Conservation (phyloP, 805 yeast species). For the Saccharomyces eubayanus region DNA sequence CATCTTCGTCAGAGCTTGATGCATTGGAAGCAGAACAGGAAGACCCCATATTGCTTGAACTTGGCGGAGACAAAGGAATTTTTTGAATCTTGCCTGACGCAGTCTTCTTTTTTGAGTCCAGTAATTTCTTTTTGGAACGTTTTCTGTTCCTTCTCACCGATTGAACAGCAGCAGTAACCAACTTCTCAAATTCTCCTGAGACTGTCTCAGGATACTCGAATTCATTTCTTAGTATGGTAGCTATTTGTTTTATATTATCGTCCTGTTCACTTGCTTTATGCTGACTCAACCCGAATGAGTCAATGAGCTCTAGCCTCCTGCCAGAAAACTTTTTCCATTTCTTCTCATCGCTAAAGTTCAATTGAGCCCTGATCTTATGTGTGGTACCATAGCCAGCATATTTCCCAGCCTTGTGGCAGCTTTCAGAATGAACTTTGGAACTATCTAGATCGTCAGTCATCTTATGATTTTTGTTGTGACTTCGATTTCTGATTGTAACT, state of each 20-base stretch:
- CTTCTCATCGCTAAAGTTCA: conserved; percentile 72
- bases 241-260: conserved; percentile 66
- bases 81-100: not conserved
- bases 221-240: conserved; percentile 66
- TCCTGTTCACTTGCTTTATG: conserved; percentile 92
- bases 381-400: conserved; percentile 32
- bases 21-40: not conserved
- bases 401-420: not conserved
- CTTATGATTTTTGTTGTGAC: not conserved
- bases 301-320: conserved; percentile 80
- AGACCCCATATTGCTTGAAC: not conserved
- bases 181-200: conserved; percentile 70
- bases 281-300: conserved; percentile 48
- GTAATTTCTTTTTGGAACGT: conserved; percentile 40
- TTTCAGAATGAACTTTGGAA: not conserved
- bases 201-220: conserved; percentile 57
- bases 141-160: conserved; percentile 84
- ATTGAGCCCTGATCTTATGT: conserved; percentile 37
- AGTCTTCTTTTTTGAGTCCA: not conserved
- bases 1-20: not conserved
- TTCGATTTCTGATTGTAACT: not conserved
- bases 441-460: not conserved
- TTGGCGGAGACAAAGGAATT: not conserved
- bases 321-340: conserved; percentile 90
- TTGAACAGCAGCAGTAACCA: conserved; percentile 90